Percentiles rank a stretch among this genome's conserved stretches.
These are phyloP conservation scores for Perkinsus olseni DNA, from an alignment of 169 alveolate species.

Conservation along the genomic window DNA sequence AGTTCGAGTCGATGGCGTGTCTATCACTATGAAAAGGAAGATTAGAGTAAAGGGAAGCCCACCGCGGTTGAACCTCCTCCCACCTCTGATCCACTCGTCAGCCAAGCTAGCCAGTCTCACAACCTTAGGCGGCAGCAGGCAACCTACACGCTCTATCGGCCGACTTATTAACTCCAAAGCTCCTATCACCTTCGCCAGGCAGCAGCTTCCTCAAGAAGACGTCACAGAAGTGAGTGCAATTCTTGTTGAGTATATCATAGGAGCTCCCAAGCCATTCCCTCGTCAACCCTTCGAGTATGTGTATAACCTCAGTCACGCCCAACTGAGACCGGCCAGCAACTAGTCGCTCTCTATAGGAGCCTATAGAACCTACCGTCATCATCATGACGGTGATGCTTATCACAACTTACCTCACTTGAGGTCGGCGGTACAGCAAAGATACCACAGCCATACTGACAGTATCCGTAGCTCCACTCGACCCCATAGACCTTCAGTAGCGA, in stretches of 20 bases:
- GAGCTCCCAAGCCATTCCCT: neutral
- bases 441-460: neutral
- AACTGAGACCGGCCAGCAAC: neutral
- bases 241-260: neutral
- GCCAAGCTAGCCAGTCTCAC: neutral
- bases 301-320: neutral
- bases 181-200: neutral
- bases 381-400: neutral
- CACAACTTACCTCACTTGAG: neutral
- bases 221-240: neutral
- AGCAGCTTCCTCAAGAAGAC: neutral
- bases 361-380: neutral
- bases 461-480: neutral
- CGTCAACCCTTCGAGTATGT: neutral
- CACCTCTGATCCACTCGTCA: neutral
- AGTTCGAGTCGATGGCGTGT: too few species aligned
- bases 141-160: neutral
- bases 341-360: neutral
- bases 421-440: neutral
- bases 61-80: too few species aligned
- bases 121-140: neutral
- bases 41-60: too few species aligned
- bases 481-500: neutral
- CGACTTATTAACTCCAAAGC: neutral
- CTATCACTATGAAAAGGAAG: too few species aligned